Conservation (phyloP, 345 rosid species). For the Eutrema yunnanense region DNA sequence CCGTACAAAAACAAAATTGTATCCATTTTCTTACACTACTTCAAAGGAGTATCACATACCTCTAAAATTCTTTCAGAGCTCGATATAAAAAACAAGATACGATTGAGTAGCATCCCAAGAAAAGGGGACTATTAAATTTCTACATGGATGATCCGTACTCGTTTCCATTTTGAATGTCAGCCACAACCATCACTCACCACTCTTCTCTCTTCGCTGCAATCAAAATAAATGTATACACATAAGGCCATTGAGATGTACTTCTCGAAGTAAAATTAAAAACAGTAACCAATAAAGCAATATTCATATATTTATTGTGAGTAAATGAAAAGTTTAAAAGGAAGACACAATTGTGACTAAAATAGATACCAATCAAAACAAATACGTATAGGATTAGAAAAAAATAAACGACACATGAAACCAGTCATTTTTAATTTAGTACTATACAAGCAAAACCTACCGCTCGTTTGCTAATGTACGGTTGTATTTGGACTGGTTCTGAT, state of each 20-base stretch:
- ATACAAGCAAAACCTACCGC: conserved; percentile 39
- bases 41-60: conserved; percentile 20
- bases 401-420: neutral
- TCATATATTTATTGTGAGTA: neutral
- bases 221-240: conserved; percentile 3
- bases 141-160: neutral
- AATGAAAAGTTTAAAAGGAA: neutral
- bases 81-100: neutral
- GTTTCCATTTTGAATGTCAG: conserved; percentile 14
- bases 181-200: conserved; percentile 28
- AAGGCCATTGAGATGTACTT: neutral
- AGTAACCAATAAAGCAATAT: neutral
- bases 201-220: conserved; percentile 29
- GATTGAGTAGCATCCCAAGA: neutral
- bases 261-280: neutral
- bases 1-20: neutral
- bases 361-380: neutral
- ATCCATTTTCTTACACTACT: neutral
- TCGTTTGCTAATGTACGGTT: conserved; percentile 74
- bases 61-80: neutral
- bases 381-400: neutral
- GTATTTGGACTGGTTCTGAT: conserved; percentile 39
- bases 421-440: neutral
- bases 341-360: neutral
- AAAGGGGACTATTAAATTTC: neutral